Evolutionary conservation across 495 filamentous ascomycete genomes (phyloP).

Genomic region (Cercophora samala): DNA sequence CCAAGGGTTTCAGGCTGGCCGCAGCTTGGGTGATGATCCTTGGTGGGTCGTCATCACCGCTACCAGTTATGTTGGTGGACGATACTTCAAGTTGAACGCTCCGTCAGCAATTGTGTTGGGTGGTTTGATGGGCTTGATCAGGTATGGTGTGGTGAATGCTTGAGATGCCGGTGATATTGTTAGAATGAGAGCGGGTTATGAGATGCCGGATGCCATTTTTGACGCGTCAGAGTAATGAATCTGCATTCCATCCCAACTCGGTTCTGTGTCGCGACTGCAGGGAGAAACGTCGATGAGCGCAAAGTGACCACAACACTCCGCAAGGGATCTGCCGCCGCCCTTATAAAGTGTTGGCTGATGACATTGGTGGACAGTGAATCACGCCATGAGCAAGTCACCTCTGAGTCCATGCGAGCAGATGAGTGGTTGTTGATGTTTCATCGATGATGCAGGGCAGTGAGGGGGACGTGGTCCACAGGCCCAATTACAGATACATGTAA

Average conservation of each 20-base stretch:
- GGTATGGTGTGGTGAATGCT: slow-evolving; percentile 56
- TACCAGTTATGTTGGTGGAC: slow-evolving; percentile 58
- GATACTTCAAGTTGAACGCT: slow-evolving; percentile 59
- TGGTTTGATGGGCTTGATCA: slow-evolving; percentile 59
- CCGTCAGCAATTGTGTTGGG: slow-evolving; percentile 64
- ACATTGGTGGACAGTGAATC: neutral
- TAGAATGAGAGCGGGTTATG: too few species aligned
- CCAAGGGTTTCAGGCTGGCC: slow-evolving; percentile 50
- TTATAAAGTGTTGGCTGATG: neutral
- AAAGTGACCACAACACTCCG: neutral
- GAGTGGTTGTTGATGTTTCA: neutral
- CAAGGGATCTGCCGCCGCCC: neutral
- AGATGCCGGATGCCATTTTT: neutral
- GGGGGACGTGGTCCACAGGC: neutral
- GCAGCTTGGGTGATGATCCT: slow-evolving; percentile 61
- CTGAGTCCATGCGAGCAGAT: neutral
- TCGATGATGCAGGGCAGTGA: neutral
- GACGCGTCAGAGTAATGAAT: neutral
- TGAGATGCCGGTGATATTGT: slow-evolving; percentile 7
- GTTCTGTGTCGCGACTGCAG: neutral
- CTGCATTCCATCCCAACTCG: neutral
- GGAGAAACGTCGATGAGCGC: neutral
- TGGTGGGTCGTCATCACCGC: slow-evolving; percentile 72
- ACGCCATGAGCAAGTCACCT: neutral
- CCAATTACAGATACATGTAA: neutral